Conservation (phyloP, 2,329 filamentous ascomycete genomes). For the Immersiporthe knoxdaviesiana region DNA sequence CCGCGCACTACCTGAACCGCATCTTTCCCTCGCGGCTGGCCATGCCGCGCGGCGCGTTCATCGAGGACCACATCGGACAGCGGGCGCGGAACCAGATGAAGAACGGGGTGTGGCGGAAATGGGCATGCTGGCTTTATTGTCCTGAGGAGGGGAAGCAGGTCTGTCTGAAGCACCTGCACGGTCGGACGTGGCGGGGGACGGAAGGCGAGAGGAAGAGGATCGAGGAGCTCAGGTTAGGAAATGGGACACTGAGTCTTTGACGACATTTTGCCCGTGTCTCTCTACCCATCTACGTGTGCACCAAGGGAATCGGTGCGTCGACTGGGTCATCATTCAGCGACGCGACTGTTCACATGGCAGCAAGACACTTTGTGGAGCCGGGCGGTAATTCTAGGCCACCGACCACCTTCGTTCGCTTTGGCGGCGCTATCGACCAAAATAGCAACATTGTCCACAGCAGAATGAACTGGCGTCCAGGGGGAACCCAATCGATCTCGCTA, state of each 20-base stretch:
- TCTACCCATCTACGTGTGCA: background rate
- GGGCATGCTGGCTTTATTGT: constrained; percentile 61
- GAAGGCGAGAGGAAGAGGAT: constrained; percentile 35
- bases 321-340: too few relatives aligned
- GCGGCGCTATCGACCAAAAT: too few relatives aligned
- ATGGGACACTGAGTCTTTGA: background rate
- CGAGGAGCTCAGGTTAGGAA: constrained; percentile 13
- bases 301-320: too few relatives aligned
- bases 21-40: constrained; percentile 56
- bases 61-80: constrained; percentile 60
- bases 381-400: too few relatives aligned
- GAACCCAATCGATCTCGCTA: too few relatives aligned
- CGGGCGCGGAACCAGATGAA: constrained; percentile 61
- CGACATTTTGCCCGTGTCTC: too few relatives aligned
- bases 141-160: constrained; percentile 49
- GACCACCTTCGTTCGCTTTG: too few relatives aligned
- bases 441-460: too few relatives aligned
- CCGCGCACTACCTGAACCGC: constrained; percentile 51
- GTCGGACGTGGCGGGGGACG: constrained; percentile 52
- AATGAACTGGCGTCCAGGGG: too few relatives aligned
- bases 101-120: constrained; percentile 52
- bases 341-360: too few relatives aligned
- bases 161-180: constrained; percentile 55
- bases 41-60: constrained; percentile 56
- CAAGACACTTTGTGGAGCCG: too few relatives aligned